Evolutionary conservation across 208 protist genomes (phyloP).

Genomic region (Crithidia fasciculata): DNA sequence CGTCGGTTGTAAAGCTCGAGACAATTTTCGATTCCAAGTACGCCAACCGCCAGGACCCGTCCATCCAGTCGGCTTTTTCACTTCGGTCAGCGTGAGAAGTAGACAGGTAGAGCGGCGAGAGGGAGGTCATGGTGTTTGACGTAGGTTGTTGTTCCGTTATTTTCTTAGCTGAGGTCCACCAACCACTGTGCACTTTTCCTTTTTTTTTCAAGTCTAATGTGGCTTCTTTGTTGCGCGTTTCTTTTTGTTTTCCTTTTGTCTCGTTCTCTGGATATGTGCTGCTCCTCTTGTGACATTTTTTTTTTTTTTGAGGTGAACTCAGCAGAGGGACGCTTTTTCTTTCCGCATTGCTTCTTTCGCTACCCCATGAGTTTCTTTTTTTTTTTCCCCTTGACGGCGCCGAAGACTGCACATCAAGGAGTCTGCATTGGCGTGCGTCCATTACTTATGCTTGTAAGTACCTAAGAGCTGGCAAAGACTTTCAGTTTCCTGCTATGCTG

Average conservation of each 20-base stretch:
- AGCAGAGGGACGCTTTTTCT: no score
- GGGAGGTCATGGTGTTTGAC: neutral
- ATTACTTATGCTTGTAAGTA: no score
- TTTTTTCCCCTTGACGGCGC: neutral
- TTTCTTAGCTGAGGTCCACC: no score
- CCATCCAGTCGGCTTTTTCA: constrained; percentile 44
- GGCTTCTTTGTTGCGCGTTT: neutral
- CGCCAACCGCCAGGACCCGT: constrained; percentile 18
- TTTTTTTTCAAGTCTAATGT: no score
- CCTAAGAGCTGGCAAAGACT: no score
- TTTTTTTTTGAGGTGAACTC: constrained; percentile 5
- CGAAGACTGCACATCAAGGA: no score
- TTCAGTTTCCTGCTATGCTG: no score
- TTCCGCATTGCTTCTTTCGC: neutral
- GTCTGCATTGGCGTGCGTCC: no score
- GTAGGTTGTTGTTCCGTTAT: neutral
- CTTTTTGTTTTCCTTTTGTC: constrained; percentile 26
- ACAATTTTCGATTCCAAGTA: constrained; percentile 66
- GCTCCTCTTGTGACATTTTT: constrained; percentile 15
- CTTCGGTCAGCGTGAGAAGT: constrained; percentile 38
- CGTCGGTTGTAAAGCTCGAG: constrained; percentile 58
- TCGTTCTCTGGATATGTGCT: neutral
- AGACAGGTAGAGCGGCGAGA: neutral
- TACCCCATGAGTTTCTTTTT: neutral
- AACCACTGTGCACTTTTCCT: no score